Percentiles rank a stretch among this genome's conserved stretches.
These are phyloP conservation scores for Claviceps quebecensis DNA, from an alignment of 2,329 filamentous ascomycete species.

Conservation along the genomic window DNA sequence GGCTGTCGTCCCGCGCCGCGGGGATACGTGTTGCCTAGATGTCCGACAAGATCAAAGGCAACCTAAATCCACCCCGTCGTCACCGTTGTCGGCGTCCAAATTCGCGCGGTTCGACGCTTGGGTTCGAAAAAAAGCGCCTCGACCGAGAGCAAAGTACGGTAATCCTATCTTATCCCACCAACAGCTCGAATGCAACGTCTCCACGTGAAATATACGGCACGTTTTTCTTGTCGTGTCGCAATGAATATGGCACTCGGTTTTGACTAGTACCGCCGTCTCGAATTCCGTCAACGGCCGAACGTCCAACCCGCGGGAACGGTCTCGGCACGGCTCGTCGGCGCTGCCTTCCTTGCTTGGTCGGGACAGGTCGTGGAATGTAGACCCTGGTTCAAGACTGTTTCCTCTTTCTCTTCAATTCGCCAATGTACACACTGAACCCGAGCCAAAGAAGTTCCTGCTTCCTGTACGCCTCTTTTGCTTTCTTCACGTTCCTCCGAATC, in stretches of 20 bases:
- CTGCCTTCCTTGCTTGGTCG: not conserved
- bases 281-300: not conserved
- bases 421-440: not conserved
- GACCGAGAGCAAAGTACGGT: too few species aligned
- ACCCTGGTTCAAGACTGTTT: not conserved
- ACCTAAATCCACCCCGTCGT: not conserved
- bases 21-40: not conserved
- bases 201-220: not conserved
- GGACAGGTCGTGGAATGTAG: slow-evolving; percentile 1
- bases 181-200: too few species aligned
- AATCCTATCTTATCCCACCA: too few species aligned
- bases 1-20: too few species aligned
- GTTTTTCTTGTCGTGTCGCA: not conserved
- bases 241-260: not conserved
- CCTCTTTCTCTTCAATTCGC: not conserved
- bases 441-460: not conserved
- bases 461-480: not conserved
- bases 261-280: not conserved
- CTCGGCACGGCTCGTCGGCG: slow-evolving; percentile 3
- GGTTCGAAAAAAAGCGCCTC: not conserved
- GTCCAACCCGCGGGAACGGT: not conserved
- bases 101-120: not conserved
- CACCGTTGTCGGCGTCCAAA: not conserved
- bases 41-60: not conserved
- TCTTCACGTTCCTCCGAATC: not conserved